Evolutionary conservation across 2,329 filamentous ascomycete genomes (phyloP), one percentile per base, ranked within the genome.

Genomic region (Aspergillus ustus): DNA sequence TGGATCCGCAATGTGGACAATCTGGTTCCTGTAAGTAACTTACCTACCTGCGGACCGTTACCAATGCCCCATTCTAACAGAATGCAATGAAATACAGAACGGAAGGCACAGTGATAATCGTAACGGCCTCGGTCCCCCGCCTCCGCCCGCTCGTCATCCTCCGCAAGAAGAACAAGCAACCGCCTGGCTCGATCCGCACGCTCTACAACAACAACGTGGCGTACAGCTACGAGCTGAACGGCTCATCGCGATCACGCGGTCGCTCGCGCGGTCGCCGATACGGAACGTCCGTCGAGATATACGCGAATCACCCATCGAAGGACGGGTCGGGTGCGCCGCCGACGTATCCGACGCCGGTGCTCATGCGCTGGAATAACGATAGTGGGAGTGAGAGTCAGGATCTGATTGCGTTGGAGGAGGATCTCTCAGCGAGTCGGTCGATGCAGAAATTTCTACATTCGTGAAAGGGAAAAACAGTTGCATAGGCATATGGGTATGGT

Each of bases 11-110:
- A 20, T 60, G 7, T 60, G 52, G 51, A 19, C n/a, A 11, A 60
- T 60, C 44, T 51, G 58, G 44, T 60, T 51, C 58, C n/a, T 60
- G 58, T 60, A 60, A 31, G 29, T 3, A 13, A 15, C 9, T 8
- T 7, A 25, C 31, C 13, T 9, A 7, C 40, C 3, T 19, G 3
- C 29, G 11, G n/a, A 20, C 22, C 17, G 15, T 20, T 20, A 8
- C 2, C 11, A 37, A 37, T 8, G 4, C 4, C 15, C 7, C 11
- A 34, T 2, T 22, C 19, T 34, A 19, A 34, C 15, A 46, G 31
- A 15, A 37, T 15, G 11, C 5, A 40, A 40, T 15, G 15, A 40
- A 7, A 2, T 3, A 4, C 20, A 60, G 58, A 31, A 60, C 58
- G n/a, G 58, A 60, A 45, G 58, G 45, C 19, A 51, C 51, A 4